Percentiles rank a stretch among this genome's conserved stretches.
These are phyloP conservation scores for Blastobotrys americana DNA, from an alignment of 805 yeast species.

Conservation along the genomic window DNA sequence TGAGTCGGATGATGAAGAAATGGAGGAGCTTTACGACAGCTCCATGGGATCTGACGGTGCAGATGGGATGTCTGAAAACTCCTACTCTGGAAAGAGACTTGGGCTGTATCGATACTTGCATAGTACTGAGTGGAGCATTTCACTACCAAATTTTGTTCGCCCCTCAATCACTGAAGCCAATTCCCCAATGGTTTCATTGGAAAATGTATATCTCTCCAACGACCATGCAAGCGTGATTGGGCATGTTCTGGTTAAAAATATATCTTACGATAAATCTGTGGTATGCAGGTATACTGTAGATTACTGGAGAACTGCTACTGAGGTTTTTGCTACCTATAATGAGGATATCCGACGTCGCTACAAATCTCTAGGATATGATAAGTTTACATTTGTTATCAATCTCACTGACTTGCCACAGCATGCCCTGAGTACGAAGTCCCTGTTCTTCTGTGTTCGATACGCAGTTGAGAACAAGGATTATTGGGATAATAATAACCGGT, in stretches of 20 bases:
- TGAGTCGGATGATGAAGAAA: slow-evolving; percentile 20
- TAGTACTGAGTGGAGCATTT: slow-evolving; percentile 27
- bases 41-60: slow-evolving; percentile 14
- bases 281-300: slow-evolving; percentile 69
- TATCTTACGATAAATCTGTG: slow-evolving; percentile 61
- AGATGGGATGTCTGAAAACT: slow-evolving; percentile 18
- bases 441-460: slow-evolving; percentile 55
- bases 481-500: slow-evolving; percentile 70
- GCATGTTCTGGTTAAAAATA: slow-evolving; percentile 68
- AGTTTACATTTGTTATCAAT: slow-evolving; percentile 59
- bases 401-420: slow-evolving; percentile 29
- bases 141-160: slow-evolving; percentile 26
- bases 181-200: slow-evolving; percentile 49
- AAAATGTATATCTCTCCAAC: slow-evolving; percentile 50
- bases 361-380: slow-evolving; percentile 39
- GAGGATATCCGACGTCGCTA: slow-evolving; percentile 39
- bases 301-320: slow-evolving; percentile 68
- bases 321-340: slow-evolving; percentile 55
- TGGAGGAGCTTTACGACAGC: slow-evolving; percentile 15
- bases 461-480: slow-evolving; percentile 41
- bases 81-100: slow-evolving; percentile 14
- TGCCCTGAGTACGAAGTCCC: slow-evolving; percentile 24
- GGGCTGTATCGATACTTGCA: slow-evolving; percentile 16
- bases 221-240: slow-evolving; percentile 60
- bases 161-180: slow-evolving; percentile 12